Conservation (phyloP, 768 basidiomycete genomes). For the Rossbeevera mucosa region DNA sequence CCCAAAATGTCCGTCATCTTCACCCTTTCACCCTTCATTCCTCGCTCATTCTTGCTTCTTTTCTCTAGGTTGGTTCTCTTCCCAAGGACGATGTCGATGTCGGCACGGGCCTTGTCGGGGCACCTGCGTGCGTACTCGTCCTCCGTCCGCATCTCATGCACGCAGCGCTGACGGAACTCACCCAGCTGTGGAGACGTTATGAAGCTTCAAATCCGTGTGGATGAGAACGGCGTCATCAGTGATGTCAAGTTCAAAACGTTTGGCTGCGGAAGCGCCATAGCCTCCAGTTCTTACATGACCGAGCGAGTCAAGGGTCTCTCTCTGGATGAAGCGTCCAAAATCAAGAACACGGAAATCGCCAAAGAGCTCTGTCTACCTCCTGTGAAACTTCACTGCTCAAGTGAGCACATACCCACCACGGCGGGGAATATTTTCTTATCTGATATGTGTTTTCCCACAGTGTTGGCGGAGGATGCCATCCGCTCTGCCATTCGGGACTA, state of each 20-base stretch:
- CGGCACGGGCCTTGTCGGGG: constrained; percentile 96
- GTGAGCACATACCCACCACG: constrained; percentile 42
- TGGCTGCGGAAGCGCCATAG: constrained; percentile 97
- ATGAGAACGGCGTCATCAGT: constrained; percentile 90
- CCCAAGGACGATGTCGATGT: constrained; percentile 89
- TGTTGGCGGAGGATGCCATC: constrained; percentile 98
- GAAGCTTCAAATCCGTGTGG: constrained; percentile 98
- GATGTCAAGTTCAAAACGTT: constrained; percentile 99
- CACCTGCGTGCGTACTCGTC: constrained; percentile 72
- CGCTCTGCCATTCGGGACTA: constrained; percentile 97
- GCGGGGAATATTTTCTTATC: constrained; percentile 11
- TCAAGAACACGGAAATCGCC: constrained; percentile 99
- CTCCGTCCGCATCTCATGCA: background rate
- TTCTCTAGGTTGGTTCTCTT: constrained; percentile 83
- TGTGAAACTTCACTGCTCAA: constrained; percentile 93
- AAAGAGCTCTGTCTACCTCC: constrained; percentile 94
- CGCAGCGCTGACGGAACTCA: constrained; percentile 10
- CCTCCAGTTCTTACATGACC: constrained; percentile 97
- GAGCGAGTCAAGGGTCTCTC: constrained; percentile 95
- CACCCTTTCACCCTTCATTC: constrained; percentile 30
- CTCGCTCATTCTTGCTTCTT: constrained; percentile 46
- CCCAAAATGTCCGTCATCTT: constrained; percentile 77
- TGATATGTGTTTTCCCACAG: constrained; percentile 39
- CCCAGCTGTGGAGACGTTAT: constrained; percentile 94
- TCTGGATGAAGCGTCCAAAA: constrained; percentile 89